Conservation (phyloP, 371 early-diverging fungal species). For the Zopfochytrium polystomum region DNA sequence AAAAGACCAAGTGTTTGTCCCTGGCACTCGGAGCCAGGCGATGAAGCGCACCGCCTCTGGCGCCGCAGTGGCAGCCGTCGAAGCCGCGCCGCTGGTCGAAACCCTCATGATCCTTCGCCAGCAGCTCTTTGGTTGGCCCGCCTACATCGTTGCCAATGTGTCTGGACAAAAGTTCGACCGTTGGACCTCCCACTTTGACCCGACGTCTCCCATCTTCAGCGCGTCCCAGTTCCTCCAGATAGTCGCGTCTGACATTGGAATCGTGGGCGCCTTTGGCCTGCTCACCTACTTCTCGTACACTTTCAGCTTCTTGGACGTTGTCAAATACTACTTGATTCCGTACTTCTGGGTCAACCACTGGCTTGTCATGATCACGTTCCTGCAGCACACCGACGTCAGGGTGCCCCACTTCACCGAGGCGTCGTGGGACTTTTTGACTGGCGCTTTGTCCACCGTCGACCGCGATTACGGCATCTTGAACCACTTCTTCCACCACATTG, state of each 20-base stretch:
- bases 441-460: conserved; percentile 79
- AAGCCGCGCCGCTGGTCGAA: conserved; percentile 66
- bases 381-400: conserved; percentile 82
- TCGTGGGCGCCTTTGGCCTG: conserved; percentile 51
- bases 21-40: conserved; percentile 53
- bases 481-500: conserved; percentile 76
- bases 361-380: conserved; percentile 82
- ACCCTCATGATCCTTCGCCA: conserved; percentile 58
- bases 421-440: conserved; percentile 79
- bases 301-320: conserved; percentile 59
- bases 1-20: conserved; percentile 87
- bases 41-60: conserved; percentile 22
- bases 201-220: conserved; percentile 70
- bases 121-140: conserved; percentile 80
- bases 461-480: conserved; percentile 81
- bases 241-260: conserved; percentile 66
- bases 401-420: conserved; percentile 77
- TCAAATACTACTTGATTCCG: conserved; percentile 81
- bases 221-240: conserved; percentile 63
- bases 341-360: conserved; percentile 72
- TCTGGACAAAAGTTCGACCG: conserved; percentile 68
- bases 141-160: conserved; percentile 69
- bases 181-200: conserved; percentile 83
- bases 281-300: conserved; percentile 52
- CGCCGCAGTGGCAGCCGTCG: conserved; percentile 40